These are phyloP conservation scores for Plasmodium vivax DNA, from an alignment of 169 alveolate species.

Conservation along the genomic window DNA sequence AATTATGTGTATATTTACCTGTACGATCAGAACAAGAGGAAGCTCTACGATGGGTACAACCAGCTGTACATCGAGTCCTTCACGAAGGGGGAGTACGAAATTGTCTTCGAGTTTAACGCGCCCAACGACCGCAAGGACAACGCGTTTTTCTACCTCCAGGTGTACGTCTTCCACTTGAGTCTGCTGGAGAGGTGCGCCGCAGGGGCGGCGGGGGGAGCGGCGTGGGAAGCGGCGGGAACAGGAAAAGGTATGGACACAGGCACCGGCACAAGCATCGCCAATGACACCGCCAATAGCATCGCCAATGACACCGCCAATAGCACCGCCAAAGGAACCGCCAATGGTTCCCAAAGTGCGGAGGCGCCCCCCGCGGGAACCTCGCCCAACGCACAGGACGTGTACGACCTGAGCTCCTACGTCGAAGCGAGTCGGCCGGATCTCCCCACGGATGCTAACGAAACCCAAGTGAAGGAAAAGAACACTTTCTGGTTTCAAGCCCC, in stretches of 20 bases:
- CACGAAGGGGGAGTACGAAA: constrained; percentile 46
- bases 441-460: not conserved
- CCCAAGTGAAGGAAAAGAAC: not conserved
- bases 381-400: not conserved
- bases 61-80: constrained; percentile 51
- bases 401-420: not conserved
- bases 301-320: no score
- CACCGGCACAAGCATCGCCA: no score
- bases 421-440: not conserved
- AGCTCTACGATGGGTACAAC: constrained; percentile 39
- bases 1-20: constrained; percentile 44
- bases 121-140: constrained; percentile 1
- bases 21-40: not conserved
- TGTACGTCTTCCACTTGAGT: constrained; percentile 28
- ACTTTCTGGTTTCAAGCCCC: not conserved
- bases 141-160: constrained; percentile 49
- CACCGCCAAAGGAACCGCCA: not conserved
- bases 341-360: not conserved
- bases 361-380: not conserved
- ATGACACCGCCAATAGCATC: not conserved
- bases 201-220: not conserved
- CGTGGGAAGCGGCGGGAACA: no score
- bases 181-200: constrained; percentile 16
- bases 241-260: not conserved
- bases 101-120: constrained; percentile 16